phyloP scores from a whole-genome alignment of 495 filamentous ascomycete species.

The Penicillium maclennaniae region DNA sequence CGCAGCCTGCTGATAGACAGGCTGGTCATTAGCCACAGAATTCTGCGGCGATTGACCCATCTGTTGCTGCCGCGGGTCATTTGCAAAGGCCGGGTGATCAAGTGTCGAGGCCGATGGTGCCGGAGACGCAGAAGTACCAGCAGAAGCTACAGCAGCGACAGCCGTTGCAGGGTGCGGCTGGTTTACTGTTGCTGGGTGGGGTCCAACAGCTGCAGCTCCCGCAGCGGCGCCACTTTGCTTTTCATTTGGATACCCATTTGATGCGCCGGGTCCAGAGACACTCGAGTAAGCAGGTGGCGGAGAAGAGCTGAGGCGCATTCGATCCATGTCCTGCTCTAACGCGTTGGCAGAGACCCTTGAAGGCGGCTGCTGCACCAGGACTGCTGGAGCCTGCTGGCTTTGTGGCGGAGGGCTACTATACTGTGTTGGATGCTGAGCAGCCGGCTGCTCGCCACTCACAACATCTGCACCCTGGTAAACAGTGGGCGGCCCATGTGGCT shows the following conservation, averaged over 20 bases:
- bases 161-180: constrained; percentile 27
- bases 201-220: constrained; percentile 18
- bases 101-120: constrained; percentile 45
- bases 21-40: constrained; percentile 37
- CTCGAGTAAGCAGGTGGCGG: constrained; percentile 92
- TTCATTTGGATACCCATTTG: constrained; percentile 71
- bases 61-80: constrained; percentile 59
- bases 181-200: constrained; percentile 23
- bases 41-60: constrained; percentile 37
- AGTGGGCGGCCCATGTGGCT: constrained; percentile 87
- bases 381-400: constrained; percentile 16
- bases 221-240: constrained; percentile 49
- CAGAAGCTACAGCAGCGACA: constrained; percentile 6
- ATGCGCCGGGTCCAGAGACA: constrained; percentile 51
- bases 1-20: constrained; percentile 28
- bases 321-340: constrained; percentile 81
- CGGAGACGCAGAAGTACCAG: constrained; percentile 14
- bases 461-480: constrained; percentile 81
- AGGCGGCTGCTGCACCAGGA: constrained; percentile 18
- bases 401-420: constrained; percentile 26
- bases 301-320: constrained; percentile 77
- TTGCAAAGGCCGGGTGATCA: constrained; percentile 83
- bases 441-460: constrained; percentile 36
- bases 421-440: constrained; percentile 32
- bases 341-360: constrained; percentile 49